These are phyloP conservation scores for Croton laevigatus DNA, from an alignment of 441 rosid genomes.

Conservation along the genomic window DNA sequence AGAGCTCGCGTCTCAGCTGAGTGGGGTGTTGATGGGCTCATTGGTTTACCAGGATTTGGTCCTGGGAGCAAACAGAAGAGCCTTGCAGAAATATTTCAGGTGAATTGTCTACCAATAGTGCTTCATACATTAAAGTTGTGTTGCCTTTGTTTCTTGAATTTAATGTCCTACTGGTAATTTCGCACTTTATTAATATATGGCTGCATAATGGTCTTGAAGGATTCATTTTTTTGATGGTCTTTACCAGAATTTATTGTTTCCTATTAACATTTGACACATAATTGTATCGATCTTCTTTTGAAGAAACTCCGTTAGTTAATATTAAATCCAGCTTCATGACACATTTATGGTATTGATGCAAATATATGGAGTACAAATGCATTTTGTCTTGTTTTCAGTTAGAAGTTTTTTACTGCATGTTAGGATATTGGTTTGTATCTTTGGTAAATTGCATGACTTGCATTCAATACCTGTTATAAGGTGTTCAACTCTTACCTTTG, in stretches of 20 bases:
- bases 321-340: conserved; percentile 1
- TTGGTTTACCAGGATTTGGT: conserved; percentile 74
- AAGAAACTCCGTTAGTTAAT: not conserved
- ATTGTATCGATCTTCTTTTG: not conserved
- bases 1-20: conserved; percentile 45
- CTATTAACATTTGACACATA: not conserved
- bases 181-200: conserved; percentile 6
- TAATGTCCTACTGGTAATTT: not conserved
- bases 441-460: not conserved
- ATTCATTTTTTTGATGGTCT: not conserved
- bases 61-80: conserved; percentile 81
- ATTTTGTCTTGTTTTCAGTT: conserved; percentile 1
- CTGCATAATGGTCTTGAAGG: not conserved
- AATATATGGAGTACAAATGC: not conserved
- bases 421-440: not conserved
- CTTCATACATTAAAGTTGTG: not conserved
- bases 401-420: not conserved
- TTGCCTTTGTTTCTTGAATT: not conserved
- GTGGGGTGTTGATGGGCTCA: conserved; percentile 84
- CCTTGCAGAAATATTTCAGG: conserved; percentile 88
- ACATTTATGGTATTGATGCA: not conserved
- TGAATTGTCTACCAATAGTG: conserved; percentile 21
- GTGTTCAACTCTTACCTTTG: not conserved
- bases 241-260: conserved; percentile 15
- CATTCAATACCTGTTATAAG: not conserved